phyloP scores from a whole-genome alignment of 106 monocot genomes.

The Agapanthus africanus region DNA sequence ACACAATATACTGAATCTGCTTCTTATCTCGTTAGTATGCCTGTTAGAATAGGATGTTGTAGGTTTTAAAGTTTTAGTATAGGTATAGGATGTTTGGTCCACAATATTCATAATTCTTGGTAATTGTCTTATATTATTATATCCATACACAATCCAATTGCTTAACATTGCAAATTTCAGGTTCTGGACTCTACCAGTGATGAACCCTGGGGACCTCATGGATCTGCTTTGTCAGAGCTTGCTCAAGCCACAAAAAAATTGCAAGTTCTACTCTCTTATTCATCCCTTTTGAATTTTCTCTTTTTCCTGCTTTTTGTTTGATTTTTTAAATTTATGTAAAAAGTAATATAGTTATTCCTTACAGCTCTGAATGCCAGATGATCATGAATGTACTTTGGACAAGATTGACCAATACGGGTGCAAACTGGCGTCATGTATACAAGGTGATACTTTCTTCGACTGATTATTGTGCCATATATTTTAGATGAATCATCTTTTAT shows the following conservation, averaged over 20 bases:
- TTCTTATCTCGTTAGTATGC: too few relatives aligned
- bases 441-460: slow-evolving; percentile 42
- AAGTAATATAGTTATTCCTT: slow-evolving; percentile 1
- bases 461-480: neutral
- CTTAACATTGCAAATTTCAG: slow-evolving; percentile 27
- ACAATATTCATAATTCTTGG: too few relatives aligned
- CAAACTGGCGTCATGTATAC: slow-evolving; percentile 90
- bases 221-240: slow-evolving; percentile 77
- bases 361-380: slow-evolving; percentile 78
- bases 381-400: slow-evolving; percentile 92
- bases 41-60: too few relatives aligned
- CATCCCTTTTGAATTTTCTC: neutral
- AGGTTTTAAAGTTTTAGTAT: too few relatives aligned
- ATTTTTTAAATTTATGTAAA: neutral
- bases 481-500: neutral
- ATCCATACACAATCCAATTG: neutral
- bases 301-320: slow-evolving; percentile 5
- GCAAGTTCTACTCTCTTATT: slow-evolving; percentile 21
- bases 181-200: slow-evolving; percentile 96
- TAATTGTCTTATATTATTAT: too few relatives aligned
- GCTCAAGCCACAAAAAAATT: slow-evolving; percentile 86
- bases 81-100: too few relatives aligned
- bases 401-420: slow-evolving; percentile 52
- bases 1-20: too few relatives aligned
- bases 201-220: slow-evolving; percentile 99